Percentiles rank a stretch among this genome's conserved stretches.
Conservation (phyloP, 106 monocot species). For the Dendrobium huoshanense region DNA sequence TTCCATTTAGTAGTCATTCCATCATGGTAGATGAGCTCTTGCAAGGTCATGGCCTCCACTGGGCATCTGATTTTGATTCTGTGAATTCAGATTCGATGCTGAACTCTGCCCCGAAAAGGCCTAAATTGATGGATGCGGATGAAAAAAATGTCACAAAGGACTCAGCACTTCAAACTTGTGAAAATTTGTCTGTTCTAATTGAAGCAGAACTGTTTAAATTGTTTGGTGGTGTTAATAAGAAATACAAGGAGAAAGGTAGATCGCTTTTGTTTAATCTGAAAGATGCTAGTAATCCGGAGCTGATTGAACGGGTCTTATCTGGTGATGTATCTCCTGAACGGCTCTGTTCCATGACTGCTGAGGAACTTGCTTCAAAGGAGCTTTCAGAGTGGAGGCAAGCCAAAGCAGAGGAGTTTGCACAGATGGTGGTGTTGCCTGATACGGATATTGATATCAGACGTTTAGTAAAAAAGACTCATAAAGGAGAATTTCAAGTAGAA, state of each 20-base stretch:
- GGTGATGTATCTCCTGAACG: conserved; percentile 68
- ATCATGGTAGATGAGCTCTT: conserved; percentile 74
- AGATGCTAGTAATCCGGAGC: conserved; percentile 79
- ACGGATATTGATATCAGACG: conserved; percentile 66
- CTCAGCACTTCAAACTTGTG: conserved; percentile 15
- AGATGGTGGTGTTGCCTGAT: conserved; percentile 80
- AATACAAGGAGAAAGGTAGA: conserved; percentile 94
- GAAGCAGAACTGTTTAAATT: conserved; percentile 86
- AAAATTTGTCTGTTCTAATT: conserved; percentile 51
- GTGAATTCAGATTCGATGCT: conserved; percentile 11
- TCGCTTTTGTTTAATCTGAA: conserved; percentile 94
- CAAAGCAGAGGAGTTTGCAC: conserved; percentile 83
- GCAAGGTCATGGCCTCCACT: conserved; percentile 85
- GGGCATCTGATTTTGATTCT: conserved; percentile 46
- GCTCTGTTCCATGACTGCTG: conserved; percentile 88
- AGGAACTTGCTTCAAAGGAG: conserved; percentile 95
- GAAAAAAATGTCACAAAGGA: conserved; percentile 4
- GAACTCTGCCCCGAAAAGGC: conserved; percentile 33
- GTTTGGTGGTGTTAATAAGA: conserved; percentile 94
- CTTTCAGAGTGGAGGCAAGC: conserved; percentile 86
- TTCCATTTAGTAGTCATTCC: conserved; percentile 12
- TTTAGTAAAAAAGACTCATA: conserved; percentile 93
- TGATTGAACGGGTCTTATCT: conserved; percentile 61
- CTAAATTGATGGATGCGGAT: conserved; percentile 29
- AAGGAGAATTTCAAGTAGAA: conserved; percentile 93